Percentiles rank a stretch among this genome's conserved stretches.
Evolutionary conservation across 2,329 filamentous ascomycete species (phyloP).

Genomic region (Pseudocercospora fijiensis): DNA sequence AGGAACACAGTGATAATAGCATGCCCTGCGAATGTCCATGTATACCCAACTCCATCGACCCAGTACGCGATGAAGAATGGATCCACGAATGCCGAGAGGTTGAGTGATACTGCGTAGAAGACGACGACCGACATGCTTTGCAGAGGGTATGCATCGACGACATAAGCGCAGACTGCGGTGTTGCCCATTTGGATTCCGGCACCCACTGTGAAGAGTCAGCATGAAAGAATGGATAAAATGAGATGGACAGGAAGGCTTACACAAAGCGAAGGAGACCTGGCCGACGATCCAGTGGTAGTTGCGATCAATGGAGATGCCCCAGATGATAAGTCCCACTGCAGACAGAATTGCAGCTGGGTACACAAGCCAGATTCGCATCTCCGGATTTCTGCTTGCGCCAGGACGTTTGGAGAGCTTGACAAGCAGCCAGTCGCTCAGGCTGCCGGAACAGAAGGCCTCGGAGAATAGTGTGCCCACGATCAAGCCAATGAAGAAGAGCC

Average conservation of each 20-base stretch:
- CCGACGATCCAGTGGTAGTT: conserved; percentile 26
- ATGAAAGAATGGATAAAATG: neutral
- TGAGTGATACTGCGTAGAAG: conserved; percentile 25
- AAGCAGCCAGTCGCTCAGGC: conserved; percentile 23
- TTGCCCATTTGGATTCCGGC: conserved; percentile 26
- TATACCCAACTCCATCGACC: conserved; percentile 22
- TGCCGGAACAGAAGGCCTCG: conserved; percentile 22
- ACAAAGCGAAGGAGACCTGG: conserved; percentile 22
- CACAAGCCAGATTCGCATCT: conserved; percentile 24
- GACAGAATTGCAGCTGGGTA: conserved; percentile 22
- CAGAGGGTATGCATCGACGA: conserved; percentile 22
- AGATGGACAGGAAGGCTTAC: conserved; percentile 6
- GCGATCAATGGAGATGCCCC: conserved; percentile 22
- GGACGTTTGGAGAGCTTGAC: conserved; percentile 21
- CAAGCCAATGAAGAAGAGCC: conserved; percentile 22
- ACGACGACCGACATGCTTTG: conserved; percentile 26
- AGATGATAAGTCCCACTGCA: conserved; percentile 19
- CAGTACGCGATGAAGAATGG: conserved; percentile 25
- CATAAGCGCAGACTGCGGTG: conserved; percentile 22
- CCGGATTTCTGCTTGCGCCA: conserved; percentile 16
- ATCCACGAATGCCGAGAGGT: conserved; percentile 22
- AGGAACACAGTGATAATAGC: conserved; percentile 23
- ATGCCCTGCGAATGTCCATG: conserved; percentile 24
- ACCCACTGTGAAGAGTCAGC: conserved; percentile 19
- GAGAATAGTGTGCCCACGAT: conserved; percentile 25